A percentile compares a stretch with the other conserved stretches of the same genome.
These are phyloP conservation scores for Heracleum sosnowskyi DNA, from an alignment of 129 eudicot species.

Conservation along the genomic window DNA sequence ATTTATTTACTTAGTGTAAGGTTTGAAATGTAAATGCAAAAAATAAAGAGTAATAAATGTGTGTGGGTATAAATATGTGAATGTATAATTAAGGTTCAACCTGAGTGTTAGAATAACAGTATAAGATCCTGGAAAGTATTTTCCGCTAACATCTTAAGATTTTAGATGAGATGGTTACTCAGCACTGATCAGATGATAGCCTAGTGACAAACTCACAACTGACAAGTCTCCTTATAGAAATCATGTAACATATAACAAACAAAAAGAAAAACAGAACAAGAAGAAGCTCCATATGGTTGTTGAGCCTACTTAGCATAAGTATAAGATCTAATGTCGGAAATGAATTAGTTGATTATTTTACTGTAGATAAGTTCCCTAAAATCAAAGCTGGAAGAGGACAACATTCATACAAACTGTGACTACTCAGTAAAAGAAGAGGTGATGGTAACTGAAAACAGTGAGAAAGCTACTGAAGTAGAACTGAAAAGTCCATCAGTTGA, in stretches of 20 bases:
- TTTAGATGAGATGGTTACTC: too few species aligned
- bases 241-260: not conserved
- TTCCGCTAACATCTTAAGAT: too few species aligned
- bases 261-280: too few species aligned
- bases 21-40: not conserved
- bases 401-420: slow-evolving; percentile 20
- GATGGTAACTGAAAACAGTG: slow-evolving; percentile 15
- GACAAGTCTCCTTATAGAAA: too few species aligned
- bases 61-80: too few species aligned
- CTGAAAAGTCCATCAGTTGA: slow-evolving; percentile 17
- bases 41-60: too few species aligned
- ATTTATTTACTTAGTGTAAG: not conserved
- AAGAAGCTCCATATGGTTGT: too few species aligned
- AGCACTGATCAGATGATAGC: too few species aligned
- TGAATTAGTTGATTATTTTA: not conserved
- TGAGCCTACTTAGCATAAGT: not conserved
- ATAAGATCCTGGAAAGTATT: too few species aligned
- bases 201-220: too few species aligned
- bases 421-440: slow-evolving; percentile 40
- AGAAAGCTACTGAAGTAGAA: slow-evolving; percentile 9
- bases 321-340: not conserved
- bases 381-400: slow-evolving; percentile 51
- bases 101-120: too few species aligned
- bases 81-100: too few species aligned
- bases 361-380: slow-evolving; percentile 55